A percentile compares a stretch with the other conserved stretches of the same genome.
Conservation (phyloP, 495 filamentous ascomycete genomes). For the Pseudoneurospora amorphoporcata region DNA sequence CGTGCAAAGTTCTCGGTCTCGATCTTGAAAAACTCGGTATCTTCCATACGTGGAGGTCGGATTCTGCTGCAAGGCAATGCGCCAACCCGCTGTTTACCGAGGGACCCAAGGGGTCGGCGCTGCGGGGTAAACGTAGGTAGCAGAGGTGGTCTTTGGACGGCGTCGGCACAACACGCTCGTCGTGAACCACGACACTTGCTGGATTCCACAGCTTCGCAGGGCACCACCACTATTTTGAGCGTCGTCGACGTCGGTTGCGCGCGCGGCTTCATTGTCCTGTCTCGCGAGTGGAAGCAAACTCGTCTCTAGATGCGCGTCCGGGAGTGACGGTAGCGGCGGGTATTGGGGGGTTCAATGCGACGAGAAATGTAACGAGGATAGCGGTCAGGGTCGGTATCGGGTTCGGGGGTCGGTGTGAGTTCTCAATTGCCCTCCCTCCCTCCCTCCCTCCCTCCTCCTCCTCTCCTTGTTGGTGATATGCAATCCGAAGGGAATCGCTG, state of each 20-base stretch:
- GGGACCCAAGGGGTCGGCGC: constrained; percentile 5
- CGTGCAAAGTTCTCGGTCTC: background rate
- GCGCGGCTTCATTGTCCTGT: constrained; percentile 40
- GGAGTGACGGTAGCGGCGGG: background rate
- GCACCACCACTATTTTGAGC: constrained; percentile 13
- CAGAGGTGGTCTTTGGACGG: background rate
- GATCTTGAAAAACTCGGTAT: background rate
- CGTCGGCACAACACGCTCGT: background rate
- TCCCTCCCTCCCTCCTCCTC: background rate
- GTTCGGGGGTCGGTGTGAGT: constrained; percentile 7
- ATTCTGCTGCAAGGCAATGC: background rate
- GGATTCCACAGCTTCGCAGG: background rate
- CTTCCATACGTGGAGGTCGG: background rate
- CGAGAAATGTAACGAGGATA: constrained; percentile 7
- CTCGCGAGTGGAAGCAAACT: constrained; percentile 10
- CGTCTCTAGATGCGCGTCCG: background rate
- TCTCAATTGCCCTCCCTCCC: background rate
- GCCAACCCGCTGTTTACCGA: background rate
- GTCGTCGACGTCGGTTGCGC: constrained; percentile 24
- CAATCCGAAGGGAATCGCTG: background rate
- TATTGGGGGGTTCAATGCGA: background rate
- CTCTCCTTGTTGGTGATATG: background rate
- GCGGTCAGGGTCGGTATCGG: constrained; percentile 13
- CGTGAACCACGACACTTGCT: background rate
- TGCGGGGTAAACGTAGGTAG: constrained; percentile 15